phyloP scores from a whole-genome alignment of 257 asterid genomes.

The Nicotiana attenuata region DNA sequence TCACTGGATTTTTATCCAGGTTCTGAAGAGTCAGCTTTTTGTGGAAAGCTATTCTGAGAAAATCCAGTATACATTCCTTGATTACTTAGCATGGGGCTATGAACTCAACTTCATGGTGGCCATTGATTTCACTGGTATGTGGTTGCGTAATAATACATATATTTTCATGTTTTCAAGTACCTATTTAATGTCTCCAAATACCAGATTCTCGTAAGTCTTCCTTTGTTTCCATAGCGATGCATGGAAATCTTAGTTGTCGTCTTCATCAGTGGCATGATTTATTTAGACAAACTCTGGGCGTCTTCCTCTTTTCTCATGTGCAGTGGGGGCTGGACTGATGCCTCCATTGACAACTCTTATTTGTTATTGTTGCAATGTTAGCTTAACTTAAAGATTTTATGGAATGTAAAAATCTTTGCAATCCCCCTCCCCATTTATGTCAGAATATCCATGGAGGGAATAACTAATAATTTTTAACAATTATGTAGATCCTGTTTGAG shows the following conservation, averaged over 20 bases:
- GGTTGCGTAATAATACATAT: background rate
- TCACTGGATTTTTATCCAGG: conserved; percentile 33
- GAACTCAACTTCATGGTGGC: conserved; percentile 99
- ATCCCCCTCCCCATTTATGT: background rate
- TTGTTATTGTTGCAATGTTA: background rate
- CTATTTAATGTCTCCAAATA: background rate
- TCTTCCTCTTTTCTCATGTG: background rate
- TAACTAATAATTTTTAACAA: too few species aligned
- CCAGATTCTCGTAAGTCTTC: background rate
- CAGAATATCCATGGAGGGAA: background rate
- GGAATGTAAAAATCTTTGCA: background rate
- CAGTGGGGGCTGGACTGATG: background rate
- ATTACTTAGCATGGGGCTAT: conserved; percentile 83
- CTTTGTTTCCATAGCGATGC: background rate
- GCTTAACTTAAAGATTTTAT: background rate
- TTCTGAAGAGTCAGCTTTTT: conserved; percentile 70
- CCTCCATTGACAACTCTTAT: background rate
- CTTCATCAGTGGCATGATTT: background rate
- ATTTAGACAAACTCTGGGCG: background rate
- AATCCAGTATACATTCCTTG: conserved; percentile 77
- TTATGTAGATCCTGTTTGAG: background rate
- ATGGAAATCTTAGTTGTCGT: background rate
- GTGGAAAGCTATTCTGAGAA: conserved; percentile 83
- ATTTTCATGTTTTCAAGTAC: too few species aligned
- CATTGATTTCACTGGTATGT: conserved; percentile 90